Evolutionary conservation across 2,329 filamentous ascomycete genomes (phyloP).

Genomic region (Neoarthrinium moseri): DNA sequence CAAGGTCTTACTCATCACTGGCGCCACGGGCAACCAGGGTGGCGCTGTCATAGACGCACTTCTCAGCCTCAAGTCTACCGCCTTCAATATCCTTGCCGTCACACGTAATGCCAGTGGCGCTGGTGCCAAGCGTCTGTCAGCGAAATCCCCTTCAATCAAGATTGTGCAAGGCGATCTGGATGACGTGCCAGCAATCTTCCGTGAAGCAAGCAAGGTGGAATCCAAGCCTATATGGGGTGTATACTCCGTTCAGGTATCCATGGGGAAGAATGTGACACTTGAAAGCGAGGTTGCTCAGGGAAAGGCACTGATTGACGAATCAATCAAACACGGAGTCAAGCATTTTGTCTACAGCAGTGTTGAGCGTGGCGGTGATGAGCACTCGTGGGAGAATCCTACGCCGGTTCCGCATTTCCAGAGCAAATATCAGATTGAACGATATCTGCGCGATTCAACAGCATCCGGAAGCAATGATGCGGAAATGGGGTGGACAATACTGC

Average conservation of each 20-base stretch:
- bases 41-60: constrained; percentile 41
- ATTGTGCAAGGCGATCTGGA: constrained; percentile 52
- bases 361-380: constrained; percentile 56
- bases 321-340: constrained; percentile 51
- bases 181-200: constrained; percentile 48
- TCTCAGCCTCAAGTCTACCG: constrained; percentile 22
- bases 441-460: constrained; percentile 48
- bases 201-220: constrained; percentile 18
- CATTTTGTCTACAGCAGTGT: constrained; percentile 65
- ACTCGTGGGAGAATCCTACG: constrained; percentile 51
- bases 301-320: constrained; percentile 56
- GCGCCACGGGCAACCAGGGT: constrained; percentile 49
- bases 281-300: constrained; percentile 48
- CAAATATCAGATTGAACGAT: constrained; percentile 61
- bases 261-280: constrained; percentile 32
- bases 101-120: constrained; percentile 51
- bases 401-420: constrained; percentile 60
- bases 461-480: constrained; percentile 28
- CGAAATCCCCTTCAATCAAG: constrained; percentile 38
- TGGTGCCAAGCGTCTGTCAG: constrained; percentile 44
- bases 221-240: constrained; percentile 52
- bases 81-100: constrained; percentile 51
- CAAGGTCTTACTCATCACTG: constrained; percentile 39
- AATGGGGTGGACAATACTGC: constrained; percentile 62
- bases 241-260: constrained; percentile 50